phyloP scores from a whole-genome alignment of 257 asterid species.

The Solanum chilense region DNA sequence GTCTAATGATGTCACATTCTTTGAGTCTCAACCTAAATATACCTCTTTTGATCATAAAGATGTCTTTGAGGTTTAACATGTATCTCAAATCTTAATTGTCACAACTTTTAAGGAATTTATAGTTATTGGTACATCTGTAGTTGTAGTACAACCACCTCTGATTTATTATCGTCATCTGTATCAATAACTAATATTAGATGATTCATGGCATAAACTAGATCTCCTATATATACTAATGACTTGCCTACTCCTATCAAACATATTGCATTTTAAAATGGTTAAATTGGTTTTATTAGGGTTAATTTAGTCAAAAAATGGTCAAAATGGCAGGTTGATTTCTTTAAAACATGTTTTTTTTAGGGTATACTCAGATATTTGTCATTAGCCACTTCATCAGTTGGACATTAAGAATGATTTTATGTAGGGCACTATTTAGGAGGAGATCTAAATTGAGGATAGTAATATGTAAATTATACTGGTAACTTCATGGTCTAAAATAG shows the following conservation, averaged over 20 bases:
- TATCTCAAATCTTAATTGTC: too few relatives aligned
- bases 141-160: background rate
- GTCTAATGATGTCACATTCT: background rate
- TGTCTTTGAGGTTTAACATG: background rate
- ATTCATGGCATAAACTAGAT: too few relatives aligned
- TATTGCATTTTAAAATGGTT: background rate
- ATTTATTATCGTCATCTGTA: background rate
- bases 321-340: background rate
- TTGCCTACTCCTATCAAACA: background rate
- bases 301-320: background rate
- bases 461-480: too few relatives aligned
- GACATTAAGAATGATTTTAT: too few relatives aligned
- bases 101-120: background rate
- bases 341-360: too few relatives aligned
- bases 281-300: too few relatives aligned
- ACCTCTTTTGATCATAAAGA: background rate
- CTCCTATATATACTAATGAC: too few relatives aligned
- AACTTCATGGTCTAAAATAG: too few relatives aligned
- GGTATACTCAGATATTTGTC: background rate
- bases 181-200: too few relatives aligned
- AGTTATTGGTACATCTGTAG: background rate
- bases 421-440: too few relatives aligned
- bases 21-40: background rate
- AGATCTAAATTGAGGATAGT: too few relatives aligned
- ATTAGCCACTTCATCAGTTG: background rate